These are phyloP conservation scores for Bolboschoenoplectus hybrid DNA, from an alignment of 202 grass and related monocot genomes.

Conservation along the genomic window DNA sequence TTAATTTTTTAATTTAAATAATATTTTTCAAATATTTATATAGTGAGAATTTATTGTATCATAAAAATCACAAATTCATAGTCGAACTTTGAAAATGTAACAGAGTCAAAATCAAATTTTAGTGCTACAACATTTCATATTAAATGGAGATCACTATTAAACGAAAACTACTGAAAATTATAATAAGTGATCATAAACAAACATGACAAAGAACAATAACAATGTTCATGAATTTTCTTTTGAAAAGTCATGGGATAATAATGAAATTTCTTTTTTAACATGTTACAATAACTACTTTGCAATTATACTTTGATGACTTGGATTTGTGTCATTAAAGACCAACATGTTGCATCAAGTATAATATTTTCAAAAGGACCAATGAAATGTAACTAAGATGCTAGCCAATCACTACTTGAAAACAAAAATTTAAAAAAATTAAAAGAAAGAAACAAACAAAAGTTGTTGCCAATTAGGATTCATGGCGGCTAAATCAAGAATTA, in stretches of 20 bases:
- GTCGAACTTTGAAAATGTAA: no score
- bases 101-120: not conserved
- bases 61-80: no score
- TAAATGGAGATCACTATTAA: not conserved
- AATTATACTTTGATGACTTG: not conserved
- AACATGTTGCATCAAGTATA: conserved; percentile 32
- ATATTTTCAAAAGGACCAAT: not conserved
- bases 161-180: not conserved
- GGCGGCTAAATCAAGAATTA: conserved; percentile 2
- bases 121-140: not conserved
- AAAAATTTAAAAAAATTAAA: not conserved
- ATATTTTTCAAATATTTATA: no score
- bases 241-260: not conserved
- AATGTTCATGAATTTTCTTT: not conserved
- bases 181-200: not conserved
- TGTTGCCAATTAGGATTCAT: conserved; percentile 13
- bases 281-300: not conserved
- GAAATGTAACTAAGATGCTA: not conserved
- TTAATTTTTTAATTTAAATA: no score
- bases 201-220: not conserved
- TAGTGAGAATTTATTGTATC: no score
- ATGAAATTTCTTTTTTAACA: not conserved
- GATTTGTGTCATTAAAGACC: conserved; percentile 18
- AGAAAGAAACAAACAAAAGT: not conserved
- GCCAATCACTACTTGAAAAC: conserved; percentile 23